Evolutionary conservation across 345 rosid genomes (phyloP).

Genomic region (Salix koriyanagi): DNA sequence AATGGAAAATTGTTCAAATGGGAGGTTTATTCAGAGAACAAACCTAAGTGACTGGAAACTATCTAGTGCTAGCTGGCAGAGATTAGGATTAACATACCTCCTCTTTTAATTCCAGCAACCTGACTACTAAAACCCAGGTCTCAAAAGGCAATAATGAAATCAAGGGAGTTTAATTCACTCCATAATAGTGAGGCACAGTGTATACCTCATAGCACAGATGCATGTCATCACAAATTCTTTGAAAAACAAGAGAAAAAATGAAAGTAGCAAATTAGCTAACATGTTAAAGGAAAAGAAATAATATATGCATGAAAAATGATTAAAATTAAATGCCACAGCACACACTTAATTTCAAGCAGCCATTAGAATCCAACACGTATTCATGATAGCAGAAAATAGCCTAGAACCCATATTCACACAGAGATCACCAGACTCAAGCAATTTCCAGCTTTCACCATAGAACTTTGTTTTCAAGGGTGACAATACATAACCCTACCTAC

Average conservation of each 20-base stretch:
- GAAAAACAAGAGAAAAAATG: neutral
- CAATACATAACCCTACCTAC: neutral
- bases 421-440: neutral
- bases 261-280: conserved; percentile 5
- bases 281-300: neutral
- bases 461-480: neutral
- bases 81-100: conserved; percentile 22
- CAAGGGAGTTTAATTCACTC: conserved; percentile 22
- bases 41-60: neutral
- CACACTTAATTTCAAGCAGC: neutral
- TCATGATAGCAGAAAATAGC: neutral
- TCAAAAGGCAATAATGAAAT: conserved; percentile 19
- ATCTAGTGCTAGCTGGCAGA: neutral
- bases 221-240: conserved; percentile 22
- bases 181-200: conserved; percentile 17
- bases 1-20: neutral
- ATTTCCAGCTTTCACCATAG: neutral
- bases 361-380: neutral
- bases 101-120: conserved; percentile 19
- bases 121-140: conserved; percentile 19
- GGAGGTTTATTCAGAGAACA: neutral
- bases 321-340: neutral
- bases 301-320: neutral
- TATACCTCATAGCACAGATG: conserved; percentile 14
- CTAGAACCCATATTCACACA: neutral